These are phyloP conservation scores for Penicillium ucsense DNA, from an alignment of 495 filamentous ascomycete genomes.

Conservation along the genomic window DNA sequence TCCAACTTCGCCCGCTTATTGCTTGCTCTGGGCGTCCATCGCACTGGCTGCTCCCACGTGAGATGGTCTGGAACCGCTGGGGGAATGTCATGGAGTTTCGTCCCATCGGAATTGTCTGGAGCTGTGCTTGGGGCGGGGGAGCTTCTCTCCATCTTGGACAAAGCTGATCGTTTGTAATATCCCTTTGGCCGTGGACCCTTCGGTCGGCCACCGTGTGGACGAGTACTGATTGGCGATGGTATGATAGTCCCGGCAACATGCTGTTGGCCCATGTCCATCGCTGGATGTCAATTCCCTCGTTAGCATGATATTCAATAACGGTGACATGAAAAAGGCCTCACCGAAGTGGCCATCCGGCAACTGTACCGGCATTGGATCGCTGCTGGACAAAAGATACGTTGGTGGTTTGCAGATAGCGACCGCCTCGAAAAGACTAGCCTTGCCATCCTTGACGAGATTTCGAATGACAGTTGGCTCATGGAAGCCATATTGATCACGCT, in stretches of 20 bases:
- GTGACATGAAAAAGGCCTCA: constrained; percentile 7
- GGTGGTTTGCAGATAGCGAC: constrained; percentile 18
- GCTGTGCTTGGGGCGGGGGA: background rate
- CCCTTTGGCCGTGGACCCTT: background rate
- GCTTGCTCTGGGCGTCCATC: constrained; percentile 1
- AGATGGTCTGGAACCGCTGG: background rate
- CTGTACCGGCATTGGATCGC: constrained; percentile 20
- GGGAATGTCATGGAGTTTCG: background rate
- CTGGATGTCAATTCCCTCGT: background rate
- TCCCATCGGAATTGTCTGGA: background rate
- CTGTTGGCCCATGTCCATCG: background rate
- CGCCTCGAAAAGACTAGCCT: constrained; percentile 39
- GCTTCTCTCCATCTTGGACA: constrained; percentile 1
- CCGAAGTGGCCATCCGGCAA: constrained; percentile 23
- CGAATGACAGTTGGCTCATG: constrained; percentile 19
- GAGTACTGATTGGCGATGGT: background rate
- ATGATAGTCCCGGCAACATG: background rate
- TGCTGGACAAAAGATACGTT: constrained; percentile 23
- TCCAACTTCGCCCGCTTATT: constrained; percentile 11
- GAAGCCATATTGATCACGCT: constrained; percentile 48
- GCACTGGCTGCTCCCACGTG: background rate
- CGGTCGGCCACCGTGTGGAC: background rate
- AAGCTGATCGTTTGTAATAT: background rate
- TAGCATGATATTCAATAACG: background rate
- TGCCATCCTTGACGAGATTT: constrained; percentile 31